These are phyloP conservation scores for Rhizopogon sp. DNA, from an alignment of 768 basidiomycete species.

Conservation along the genomic window DNA sequence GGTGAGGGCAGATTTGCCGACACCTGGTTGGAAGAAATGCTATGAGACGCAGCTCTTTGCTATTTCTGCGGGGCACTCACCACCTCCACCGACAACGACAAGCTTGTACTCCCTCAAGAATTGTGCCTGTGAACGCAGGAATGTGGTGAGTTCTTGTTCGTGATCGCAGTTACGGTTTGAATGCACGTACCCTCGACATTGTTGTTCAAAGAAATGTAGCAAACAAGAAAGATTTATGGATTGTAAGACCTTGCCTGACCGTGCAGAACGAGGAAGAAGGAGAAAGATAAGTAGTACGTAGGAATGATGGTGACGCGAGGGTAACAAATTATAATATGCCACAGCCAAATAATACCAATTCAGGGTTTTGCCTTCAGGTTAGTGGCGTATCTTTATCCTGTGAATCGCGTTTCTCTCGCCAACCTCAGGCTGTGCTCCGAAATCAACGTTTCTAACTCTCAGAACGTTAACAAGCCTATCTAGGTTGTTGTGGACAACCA, in stretches of 20 bases:
- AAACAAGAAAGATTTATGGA: not conserved
- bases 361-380: no score
- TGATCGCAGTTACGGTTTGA: not conserved
- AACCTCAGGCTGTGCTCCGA: no score
- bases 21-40: constrained; percentile 19
- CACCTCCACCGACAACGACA: constrained; percentile 97
- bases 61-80: constrained; percentile 39
- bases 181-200: constrained; percentile 27
- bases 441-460: no score
- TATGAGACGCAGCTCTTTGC: not conserved
- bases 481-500: no score
- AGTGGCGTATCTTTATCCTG: no score
- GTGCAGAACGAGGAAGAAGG: not conserved
- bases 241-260: not conserved
- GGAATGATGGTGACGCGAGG: not conserved
- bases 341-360: not conserved
- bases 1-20: constrained; percentile 87
- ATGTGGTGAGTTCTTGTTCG: constrained; percentile 1
- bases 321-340: constrained; percentile 8
- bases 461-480: no score
- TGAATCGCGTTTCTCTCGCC: no score
- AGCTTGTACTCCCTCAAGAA: constrained; percentile 97
- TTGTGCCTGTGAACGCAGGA: constrained; percentile 49
- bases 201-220: constrained; percentile 2
- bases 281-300: not conserved